These are phyloP conservation scores for Physcomitrellopsis africana DNA, from an alignment of 225 moss, liverwort and hornwort genomes.

Conservation along the genomic window DNA sequence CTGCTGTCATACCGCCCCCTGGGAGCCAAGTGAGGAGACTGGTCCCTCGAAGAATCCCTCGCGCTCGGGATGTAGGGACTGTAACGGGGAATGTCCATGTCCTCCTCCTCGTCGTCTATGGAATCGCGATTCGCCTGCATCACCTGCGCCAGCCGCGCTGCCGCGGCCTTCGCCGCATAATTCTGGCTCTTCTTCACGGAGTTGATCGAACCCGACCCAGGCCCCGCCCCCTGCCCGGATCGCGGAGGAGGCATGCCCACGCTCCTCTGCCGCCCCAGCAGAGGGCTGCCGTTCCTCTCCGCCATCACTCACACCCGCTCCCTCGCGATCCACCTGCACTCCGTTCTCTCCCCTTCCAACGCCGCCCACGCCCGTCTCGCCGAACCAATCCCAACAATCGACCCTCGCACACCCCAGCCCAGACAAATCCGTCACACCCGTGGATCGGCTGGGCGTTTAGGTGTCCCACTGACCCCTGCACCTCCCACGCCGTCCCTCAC, in stretches of 20 bases:
- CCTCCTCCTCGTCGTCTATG: conserved; percentile 81
- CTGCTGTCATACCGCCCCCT: conserved; percentile 42
- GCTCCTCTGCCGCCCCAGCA: conserved; percentile 57
- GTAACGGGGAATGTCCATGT: conserved; percentile 68
- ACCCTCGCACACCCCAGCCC: too few species aligned
- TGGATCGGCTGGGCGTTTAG: too few species aligned
- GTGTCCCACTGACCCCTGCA: too few species aligned
- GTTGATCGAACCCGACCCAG: conserved; percentile 43
- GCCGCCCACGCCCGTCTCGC: too few species aligned
- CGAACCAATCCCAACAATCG: neutral
- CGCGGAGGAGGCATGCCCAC: conserved; percentile 53
- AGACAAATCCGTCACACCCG: too few species aligned
- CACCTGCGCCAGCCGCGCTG: conserved; percentile 84
- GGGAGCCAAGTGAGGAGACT: conserved; percentile 49
- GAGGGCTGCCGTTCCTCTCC: conserved; percentile 62
- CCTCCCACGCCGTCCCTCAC: too few species aligned
- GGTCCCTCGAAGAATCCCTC: conserved; percentile 50
- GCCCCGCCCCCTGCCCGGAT: conserved; percentile 14
- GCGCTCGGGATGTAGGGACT: conserved; percentile 53
- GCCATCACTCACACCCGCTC: conserved; percentile 50
- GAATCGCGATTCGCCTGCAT: conserved; percentile 82
- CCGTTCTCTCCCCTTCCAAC: conserved; percentile 4
- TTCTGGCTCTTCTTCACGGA: conserved; percentile 72
- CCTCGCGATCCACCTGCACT: neutral
- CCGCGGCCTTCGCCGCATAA: conserved; percentile 81